Evolutionary conservation across 2,329 filamentous ascomycete species (phyloP).

Genomic region (Tolypocladium capitatum): DNA sequence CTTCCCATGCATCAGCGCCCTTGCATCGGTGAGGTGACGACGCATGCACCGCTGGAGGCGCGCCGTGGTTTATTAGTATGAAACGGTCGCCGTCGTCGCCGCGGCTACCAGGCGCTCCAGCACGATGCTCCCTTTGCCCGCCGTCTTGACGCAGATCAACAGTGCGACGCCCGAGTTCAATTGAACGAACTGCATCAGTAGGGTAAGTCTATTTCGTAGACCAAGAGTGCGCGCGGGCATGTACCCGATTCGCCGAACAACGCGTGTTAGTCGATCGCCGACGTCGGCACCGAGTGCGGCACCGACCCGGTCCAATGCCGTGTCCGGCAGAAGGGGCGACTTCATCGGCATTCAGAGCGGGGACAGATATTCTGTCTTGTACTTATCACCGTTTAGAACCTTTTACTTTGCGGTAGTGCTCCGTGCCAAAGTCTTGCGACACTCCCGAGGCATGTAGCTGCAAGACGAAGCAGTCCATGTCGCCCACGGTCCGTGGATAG

Average conservation of each 20-base stretch:
- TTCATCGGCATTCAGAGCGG: neutral
- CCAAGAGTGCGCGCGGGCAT: neutral
- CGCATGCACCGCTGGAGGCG: neutral
- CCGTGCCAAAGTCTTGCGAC: no score
- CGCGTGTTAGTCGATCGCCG: slow-evolving; percentile 5
- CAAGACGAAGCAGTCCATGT: neutral
- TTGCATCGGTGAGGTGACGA: neutral
- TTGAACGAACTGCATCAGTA: neutral
- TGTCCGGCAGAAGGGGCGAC: neutral
- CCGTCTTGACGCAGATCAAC: neutral
- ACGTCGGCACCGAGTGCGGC: slow-evolving; percentile 12
- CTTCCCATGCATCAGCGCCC: neutral
- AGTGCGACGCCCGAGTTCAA: neutral
- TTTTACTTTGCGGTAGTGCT: neutral
- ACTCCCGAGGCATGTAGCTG: neutral
- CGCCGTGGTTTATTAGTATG: neutral
- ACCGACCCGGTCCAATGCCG: neutral
- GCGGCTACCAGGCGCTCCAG: no score
- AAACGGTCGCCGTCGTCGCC: neutral
- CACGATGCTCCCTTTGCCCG: no score
- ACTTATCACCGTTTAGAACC: neutral
- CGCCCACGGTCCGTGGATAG: neutral
- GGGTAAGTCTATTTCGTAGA: no score
- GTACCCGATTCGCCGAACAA: neutral
- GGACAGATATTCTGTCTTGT: neutral